Evolutionary conservation across 345 rosid genomes (phyloP).

Genomic region (Citrus cavaleriei): DNA sequence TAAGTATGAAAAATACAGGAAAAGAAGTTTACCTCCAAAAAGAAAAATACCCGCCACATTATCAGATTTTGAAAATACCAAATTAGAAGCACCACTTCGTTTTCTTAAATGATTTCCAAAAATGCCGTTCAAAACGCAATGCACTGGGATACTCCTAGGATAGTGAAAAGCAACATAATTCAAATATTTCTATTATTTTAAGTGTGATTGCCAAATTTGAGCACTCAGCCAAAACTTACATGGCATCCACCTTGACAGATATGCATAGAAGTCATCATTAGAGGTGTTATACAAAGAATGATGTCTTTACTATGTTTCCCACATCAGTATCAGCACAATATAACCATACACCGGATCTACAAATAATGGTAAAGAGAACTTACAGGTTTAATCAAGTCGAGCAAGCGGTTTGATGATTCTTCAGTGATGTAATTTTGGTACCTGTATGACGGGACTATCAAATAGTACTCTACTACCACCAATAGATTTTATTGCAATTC

Average conservation of each 20-base stretch:
- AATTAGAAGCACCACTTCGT: too few relatives aligned
- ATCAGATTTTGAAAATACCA: not conserved
- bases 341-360: not conserved
- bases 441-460: slow-evolving; percentile 37
- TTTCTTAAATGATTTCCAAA: not conserved
- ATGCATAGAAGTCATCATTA: not conserved
- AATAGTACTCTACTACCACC: not conserved
- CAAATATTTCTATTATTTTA: not conserved
- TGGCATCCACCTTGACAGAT: not conserved
- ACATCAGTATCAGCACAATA: not conserved
- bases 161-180: not conserved
- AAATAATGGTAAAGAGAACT: slow-evolving; percentile 23
- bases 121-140: not conserved
- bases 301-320: not conserved
- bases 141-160: not conserved
- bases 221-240: not conserved
- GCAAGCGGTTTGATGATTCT: slow-evolving; percentile 63
- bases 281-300: not conserved
- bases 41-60: not conserved
- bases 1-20: not conserved
- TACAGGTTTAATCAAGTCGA: slow-evolving; percentile 75
- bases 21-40: not conserved
- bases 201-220: not conserved
- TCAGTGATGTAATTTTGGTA: slow-evolving; percentile 73
- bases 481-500: not conserved